Base-by-base conservation (phyloP, 2,329 filamentous ascomycete genomes). In the Dactylellina cionopaga region DNA sequence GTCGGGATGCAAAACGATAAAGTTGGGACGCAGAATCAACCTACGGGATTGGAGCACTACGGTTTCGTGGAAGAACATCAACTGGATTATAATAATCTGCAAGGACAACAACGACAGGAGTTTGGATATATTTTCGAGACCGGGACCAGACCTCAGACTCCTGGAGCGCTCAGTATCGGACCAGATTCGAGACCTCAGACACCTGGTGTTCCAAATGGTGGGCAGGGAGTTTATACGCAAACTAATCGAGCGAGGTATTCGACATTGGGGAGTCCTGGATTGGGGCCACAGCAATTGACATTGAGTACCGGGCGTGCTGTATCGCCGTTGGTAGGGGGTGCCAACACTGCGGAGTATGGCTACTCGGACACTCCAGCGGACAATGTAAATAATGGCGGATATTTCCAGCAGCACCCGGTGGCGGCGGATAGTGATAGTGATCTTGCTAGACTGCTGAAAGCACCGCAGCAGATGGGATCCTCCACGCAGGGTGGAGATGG, bases 1-100 rank as follows among this genome's bases (percentile, higher is more conserved):
- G 49, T 46, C n/a, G 33, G 25, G 2, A 71, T 71, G 66, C 58
- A 64, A 44, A 54, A 39, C 25, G 66, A 54, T 15, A 70, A 58
- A 31, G 47, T 43, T 1, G 65, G 65, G 7, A n/a, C 31, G 5
- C 39, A 51, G 19, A 17, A 19, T 6, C 35, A 29, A 15, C 52
- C 52, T 1, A 39, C 59, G 13, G 68, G 68, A 37, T 22, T 72
- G 13, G 68, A 72, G 31, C 68, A 65, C 17, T 72, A 54, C 52
- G 29, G 51, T 25, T 72, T 72, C 59, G 27, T 72, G 3, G 17
- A 65, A 13, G 68, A 72, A 29, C 37, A 59, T 46, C 68, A 72
- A 24, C 31, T 72, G 5, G 49, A 72, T 46, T 64, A 51, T 44
- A 46, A 56, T 44, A 60, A 49, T 25, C 46, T 72, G 39, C 41